Base-by-base conservation (phyloP, 331 rosid species). In the Erythrophleum ivorense region DNA sequence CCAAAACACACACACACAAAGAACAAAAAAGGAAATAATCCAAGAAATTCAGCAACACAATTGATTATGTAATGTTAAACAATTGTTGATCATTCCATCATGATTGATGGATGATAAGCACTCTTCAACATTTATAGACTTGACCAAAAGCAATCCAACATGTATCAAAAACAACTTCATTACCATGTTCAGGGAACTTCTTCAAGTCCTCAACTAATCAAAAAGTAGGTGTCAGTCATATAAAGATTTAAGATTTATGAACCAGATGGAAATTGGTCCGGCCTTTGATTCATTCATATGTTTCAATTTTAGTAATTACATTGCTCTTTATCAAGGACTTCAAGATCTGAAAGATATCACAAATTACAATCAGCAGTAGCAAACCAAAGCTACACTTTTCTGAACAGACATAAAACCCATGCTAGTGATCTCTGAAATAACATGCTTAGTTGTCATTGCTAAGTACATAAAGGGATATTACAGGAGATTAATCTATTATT, bases 131-230 rank as follows among this genome's bases (percentile, higher is more conserved):
- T 29, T n/a, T 8, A 29, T 55, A 66, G 78, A 34, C 40, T 34
- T 12, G 40, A 50, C 21, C 71, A 21, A 74, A 81, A 74, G 15
- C 69, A 78, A 38, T 43, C n/a, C 12, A 74, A 16, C 77, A 69
- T 75, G 52, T 18, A 74, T 60, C 46, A 16, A 43, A 12, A 50
- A 48, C 68, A 62, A 73, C 73, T 60, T 50, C 77, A 58, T 31
- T 63, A 77, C 63, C 80, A 50, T 53, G 36, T 69, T 63, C 72
- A 83, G 15, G 49, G 9, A 19, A 75, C 43, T 31, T 82, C 55
- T 69, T 55, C 52, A 62, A 72, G 65, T 75, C 53, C 72, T 11
- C 52, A 69, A 60, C 66, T 14, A 3, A 64, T 64, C 10, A 34
- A 55, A 11, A 40, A 71, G 19, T 21, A 62, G 45, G 18, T 31